Evolutionary conservation across 169 alveolate species (phyloP), one percentile per base, ranked within the genome.

Genomic region (Eimeria maxima): DNA sequence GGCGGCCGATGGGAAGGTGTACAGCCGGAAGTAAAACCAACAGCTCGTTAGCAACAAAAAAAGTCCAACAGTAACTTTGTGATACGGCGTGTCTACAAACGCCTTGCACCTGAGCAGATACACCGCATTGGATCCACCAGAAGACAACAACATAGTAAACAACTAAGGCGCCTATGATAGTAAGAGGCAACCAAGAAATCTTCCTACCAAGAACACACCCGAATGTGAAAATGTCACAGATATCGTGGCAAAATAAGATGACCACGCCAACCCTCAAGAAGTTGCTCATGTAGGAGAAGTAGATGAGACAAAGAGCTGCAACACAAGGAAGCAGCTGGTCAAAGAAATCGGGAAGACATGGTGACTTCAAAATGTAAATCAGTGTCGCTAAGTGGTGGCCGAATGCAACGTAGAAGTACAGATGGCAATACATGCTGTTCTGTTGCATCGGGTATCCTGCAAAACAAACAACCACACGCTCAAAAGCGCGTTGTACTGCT

Each of bases 201-300:
- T 73, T 73, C 44, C 47, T 18, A 38, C 53, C 55, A 11, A 16
- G 10, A 50, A 81, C 96, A 33, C 90, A 97, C 98, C 97, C 98
- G 90, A 94, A 97, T 27, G 98, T 96, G 44, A 97, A 97, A 38
- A 97, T 90, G 81, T 97, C 98, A 87, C 98, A 97, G 60, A 97
- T 95, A 94, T 97, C 98, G 69, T 97, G 97, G 16, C 98, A 97
- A 57, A 97, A 88, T 90, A 97, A 94, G 44, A 97, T 97, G 65
- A 97, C 93, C 45, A 97, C 90, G 50, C 98, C 98, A 88, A 97
- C 97, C 38, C 97, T 71, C 45, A 97, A 91, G 81, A 97, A 95
- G 83, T 97, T 97, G 94, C 96, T 97, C 67, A 96, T 80, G 94
- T 97, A 97, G 60, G 97, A 96, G 95, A 97, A 97, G 80, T 94